phyloP scores from a whole-genome alignment of 805 yeast species.

The Candida succiphila region DNA sequence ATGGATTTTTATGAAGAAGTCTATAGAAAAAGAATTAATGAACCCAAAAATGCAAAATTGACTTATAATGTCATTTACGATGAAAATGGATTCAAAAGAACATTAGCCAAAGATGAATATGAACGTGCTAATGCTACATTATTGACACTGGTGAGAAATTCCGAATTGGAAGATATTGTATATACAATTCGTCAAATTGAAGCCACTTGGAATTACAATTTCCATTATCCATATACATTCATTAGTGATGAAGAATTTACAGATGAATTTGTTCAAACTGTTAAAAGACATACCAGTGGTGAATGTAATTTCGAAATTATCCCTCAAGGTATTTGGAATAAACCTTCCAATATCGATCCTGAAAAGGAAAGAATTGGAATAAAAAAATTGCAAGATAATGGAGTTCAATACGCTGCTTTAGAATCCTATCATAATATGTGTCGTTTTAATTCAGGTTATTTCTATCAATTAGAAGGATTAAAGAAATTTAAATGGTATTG shows the following conservation, averaged over 20 bases:
- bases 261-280: constrained; percentile 56
- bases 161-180: constrained; percentile 46
- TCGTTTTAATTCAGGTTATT: constrained; percentile 62
- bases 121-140: constrained; percentile 64
- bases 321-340: constrained; percentile 39
- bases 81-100: constrained; percentile 16
- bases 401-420: constrained; percentile 52
- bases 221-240: constrained; percentile 88
- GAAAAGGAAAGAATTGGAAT: constrained; percentile 28
- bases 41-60: constrained; percentile 22
- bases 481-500: constrained; percentile 62
- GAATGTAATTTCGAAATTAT: constrained; percentile 42
- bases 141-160: constrained; percentile 64
- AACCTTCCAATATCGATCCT: constrained; percentile 34
- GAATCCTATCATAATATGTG: constrained; percentile 77
- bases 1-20: constrained; percentile 25
- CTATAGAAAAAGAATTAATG: constrained; percentile 22
- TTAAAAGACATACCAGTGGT: constrained; percentile 37
- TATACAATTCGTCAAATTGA: constrained; percentile 56
- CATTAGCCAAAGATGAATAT: constrained; percentile 19
- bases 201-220: constrained; percentile 61
- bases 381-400: constrained; percentile 24
- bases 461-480: constrained; percentile 53
- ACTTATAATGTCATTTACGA: constrained; percentile 20
- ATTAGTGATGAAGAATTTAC: constrained; percentile 76